Evolutionary conservation across 768 basidiomycete species (phyloP).

Genomic region (Rhizopogon salebrosus): DNA sequence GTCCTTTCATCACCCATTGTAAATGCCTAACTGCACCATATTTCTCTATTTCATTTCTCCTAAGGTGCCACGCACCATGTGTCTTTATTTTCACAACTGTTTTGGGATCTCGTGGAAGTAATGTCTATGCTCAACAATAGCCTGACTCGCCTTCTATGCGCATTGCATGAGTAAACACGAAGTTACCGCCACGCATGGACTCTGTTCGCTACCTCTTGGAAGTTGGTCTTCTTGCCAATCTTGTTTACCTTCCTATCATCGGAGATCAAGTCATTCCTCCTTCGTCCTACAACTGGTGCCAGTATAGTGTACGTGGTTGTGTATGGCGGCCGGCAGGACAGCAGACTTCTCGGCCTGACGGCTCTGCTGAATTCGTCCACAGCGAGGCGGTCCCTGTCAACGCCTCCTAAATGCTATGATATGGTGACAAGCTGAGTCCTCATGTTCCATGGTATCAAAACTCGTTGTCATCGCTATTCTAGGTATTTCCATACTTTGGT

Average conservation of each 20-base stretch:
- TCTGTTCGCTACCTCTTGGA: not conserved
- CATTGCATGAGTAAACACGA: not conserved
- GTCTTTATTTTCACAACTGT: not conserved
- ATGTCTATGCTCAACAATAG: too few relatives aligned
- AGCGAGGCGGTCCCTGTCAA: not conserved
- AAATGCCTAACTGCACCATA: not conserved
- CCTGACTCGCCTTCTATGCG: not conserved
- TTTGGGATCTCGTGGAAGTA: not conserved
- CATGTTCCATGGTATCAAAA: not conserved
- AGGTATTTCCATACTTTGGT: too few relatives aligned
- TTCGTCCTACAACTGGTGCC: not conserved
- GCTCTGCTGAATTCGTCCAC: too few relatives aligned
- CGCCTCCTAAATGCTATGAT: not conserved
- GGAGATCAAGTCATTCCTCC: not conserved
- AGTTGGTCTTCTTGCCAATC: not conserved
- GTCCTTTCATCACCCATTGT: not conserved
- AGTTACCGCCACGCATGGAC: too few relatives aligned
- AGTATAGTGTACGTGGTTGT: not conserved
- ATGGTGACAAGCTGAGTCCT: slow-evolving; percentile 3
- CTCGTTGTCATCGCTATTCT: too few relatives aligned
- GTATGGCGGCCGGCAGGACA: not conserved
- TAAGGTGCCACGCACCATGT: not conserved
- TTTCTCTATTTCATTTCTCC: not conserved
- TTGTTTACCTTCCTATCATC: not conserved
- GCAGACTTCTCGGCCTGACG: too few relatives aligned